Evolutionary conservation across 2,329 filamentous ascomycete species (phyloP), one percentile per base, ranked within the genome.

Genomic region (Magnaporthiopsis rhizophila): DNA sequence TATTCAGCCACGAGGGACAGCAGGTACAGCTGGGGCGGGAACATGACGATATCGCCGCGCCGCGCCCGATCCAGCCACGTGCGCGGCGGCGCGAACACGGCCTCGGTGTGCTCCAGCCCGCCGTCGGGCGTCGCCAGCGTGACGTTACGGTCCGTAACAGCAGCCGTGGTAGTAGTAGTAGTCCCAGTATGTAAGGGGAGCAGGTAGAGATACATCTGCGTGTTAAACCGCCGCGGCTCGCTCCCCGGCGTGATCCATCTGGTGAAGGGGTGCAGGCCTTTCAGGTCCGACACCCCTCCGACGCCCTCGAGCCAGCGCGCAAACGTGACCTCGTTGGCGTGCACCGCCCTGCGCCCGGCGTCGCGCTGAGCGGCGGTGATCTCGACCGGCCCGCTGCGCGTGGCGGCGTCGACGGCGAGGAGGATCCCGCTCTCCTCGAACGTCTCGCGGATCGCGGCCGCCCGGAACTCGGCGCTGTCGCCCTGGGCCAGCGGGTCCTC

Each of bases 121-220:
- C 89, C 90, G 71, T 92, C 90, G 26, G 83, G 83, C 0, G 85
- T 83, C 36, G 89, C 45, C 45, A n/a, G 89, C 61, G 91, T 81
- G 69, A 84, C 80, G 68, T 82, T 86, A 71, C 83, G 83, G 67
- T 69, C 77, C 71, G 66, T 36, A 36, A 30, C 71, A 76, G 69
- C 67, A 67, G 68, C 77, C 66, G 71, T 75, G 69, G 66, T 21
- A 45, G 38, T 21, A 45, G 38, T 0, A 45, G 18, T 3, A n/a
- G 18, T 34, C 11, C 34, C 34, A 36, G 8, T 36, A 36, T 8
- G 11, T 36, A 88, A 76, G 0, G 92, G 92, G 3, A 97, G 82
- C 75, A 96, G 88, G 76, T 97, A 97, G 13, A 98, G 75, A 76
- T 98, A 99, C 94, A 98, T 98, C 73, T 97, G 93, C 0, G 94